Evolutionary conservation across 192 early-diverging fungal genomes (phyloP).

Genomic region (Backusella tarrabulga): DNA sequence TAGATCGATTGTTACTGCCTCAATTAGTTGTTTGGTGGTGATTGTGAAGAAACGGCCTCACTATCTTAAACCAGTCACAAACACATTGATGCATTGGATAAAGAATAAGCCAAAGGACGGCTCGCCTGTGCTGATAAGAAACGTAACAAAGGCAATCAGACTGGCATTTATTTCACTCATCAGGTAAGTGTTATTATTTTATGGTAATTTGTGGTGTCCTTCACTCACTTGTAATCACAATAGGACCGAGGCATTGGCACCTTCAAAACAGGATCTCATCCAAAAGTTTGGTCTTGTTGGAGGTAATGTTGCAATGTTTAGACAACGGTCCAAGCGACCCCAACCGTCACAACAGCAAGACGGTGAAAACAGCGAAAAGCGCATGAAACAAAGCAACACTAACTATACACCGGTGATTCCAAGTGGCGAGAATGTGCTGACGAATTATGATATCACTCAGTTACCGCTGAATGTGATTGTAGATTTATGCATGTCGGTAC

Average conservation of each 20-base stretch:
- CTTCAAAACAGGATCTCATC: conserved; percentile 24
- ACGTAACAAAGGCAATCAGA: conserved; percentile 33
- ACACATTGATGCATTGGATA: conserved; percentile 25
- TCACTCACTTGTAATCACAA: no score
- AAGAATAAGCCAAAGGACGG: conserved; percentile 13
- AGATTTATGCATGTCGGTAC: conserved; percentile 30
- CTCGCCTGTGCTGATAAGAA: conserved; percentile 24
- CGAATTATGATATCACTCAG: conserved; percentile 22
- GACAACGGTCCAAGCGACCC: not conserved
- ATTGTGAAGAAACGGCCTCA: conserved; percentile 35
- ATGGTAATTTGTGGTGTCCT: no score
- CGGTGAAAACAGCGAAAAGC: conserved; percentile 17
- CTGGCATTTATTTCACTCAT: conserved; percentile 35
- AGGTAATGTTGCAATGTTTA: conserved; percentile 31
- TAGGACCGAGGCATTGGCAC: conserved; percentile 21
- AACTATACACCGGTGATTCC: conserved; percentile 2
- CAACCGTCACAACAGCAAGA: not conserved
- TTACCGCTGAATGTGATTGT: conserved; percentile 30
- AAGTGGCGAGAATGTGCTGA: not conserved
- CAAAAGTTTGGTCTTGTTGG: conserved; percentile 27
- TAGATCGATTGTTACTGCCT: conserved; percentile 35
- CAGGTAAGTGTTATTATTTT: conserved; percentile 12
- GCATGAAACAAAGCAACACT: not conserved
- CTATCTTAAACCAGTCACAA: conserved; percentile 22
- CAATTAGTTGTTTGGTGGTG: conserved; percentile 32